Percentiles rank a stretch among this genome's conserved stretches.
phyloP scores from a whole-genome alignment of 2,329 filamentous ascomycete species.

The Scedosporium dehoogii region DNA sequence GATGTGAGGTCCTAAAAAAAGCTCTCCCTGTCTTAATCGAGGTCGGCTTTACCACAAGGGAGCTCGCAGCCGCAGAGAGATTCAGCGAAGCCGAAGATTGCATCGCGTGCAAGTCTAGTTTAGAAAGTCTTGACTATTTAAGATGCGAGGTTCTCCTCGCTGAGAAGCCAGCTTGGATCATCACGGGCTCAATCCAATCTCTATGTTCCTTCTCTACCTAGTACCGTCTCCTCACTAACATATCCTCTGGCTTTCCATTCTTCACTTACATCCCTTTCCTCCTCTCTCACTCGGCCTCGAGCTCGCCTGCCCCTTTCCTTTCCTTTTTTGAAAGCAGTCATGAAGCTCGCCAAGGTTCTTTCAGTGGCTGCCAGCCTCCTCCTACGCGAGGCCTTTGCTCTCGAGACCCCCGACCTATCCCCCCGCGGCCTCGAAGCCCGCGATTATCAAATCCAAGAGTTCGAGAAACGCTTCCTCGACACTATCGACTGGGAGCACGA shows the following conservation, averaged over 20 bases:
- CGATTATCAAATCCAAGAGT: slow-evolving; percentile 3
- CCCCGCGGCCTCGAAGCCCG: not conserved
- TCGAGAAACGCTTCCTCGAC: slow-evolving; percentile 10
- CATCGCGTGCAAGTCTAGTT: not conserved
- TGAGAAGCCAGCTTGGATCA: not conserved
- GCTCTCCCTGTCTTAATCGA: not conserved
- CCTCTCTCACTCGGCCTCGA: not conserved
- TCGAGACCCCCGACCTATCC: not conserved
- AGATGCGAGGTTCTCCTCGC: not conserved
- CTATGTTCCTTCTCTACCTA: no score
- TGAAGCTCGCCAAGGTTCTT: not conserved
- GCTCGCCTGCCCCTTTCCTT: not conserved
- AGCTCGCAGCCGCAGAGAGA: not conserved
- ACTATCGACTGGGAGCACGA: slow-evolving; percentile 7
- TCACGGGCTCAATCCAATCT: no score
- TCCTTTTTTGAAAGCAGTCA: not conserved
- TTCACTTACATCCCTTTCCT: not conserved
- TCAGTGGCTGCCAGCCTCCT: not conserved
- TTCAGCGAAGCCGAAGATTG: not conserved
- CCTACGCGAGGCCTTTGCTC: not conserved
- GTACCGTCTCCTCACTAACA: not conserved
- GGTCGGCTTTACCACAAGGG: not conserved
- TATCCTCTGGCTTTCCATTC: not conserved
- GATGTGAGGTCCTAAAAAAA: not conserved
- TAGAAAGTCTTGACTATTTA: not conserved